phyloP scores from a whole-genome alignment of 805 yeast species.

The Hanseniaspora nectarophila region DNA sequence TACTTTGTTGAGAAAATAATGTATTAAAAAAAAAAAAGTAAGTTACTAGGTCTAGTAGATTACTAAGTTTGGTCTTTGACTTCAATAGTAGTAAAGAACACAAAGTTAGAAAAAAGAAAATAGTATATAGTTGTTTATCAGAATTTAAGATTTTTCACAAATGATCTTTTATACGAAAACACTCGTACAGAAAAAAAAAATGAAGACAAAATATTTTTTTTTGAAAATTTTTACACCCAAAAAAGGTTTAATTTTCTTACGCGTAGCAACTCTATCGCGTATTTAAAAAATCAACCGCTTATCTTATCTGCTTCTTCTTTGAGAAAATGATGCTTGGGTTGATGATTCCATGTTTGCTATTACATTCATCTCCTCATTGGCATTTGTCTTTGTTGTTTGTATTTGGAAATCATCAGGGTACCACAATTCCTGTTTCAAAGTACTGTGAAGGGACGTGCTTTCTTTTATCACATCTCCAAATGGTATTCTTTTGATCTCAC shows the following conservation, averaged over 20 bases:
- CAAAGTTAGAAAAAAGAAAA: too few species aligned
- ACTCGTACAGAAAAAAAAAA: neutral
- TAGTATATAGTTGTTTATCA: too few species aligned
- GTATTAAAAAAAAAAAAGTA: neutral
- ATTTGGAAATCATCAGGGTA: neutral
- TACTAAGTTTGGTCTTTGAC: neutral
- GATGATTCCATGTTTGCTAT: neutral
- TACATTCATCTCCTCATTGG: neutral
- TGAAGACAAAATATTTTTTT: too few species aligned
- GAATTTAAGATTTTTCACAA: too few species aligned
- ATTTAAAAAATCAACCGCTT: neutral
- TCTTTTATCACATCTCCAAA: conserved; percentile 2
- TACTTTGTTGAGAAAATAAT: neutral
- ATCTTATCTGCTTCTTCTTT: neutral
- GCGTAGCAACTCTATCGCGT: too few species aligned
- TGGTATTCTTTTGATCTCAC: conserved; percentile 4
- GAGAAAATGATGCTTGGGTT: neutral
- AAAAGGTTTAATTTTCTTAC: too few species aligned
- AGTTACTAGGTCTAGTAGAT: too few species aligned
- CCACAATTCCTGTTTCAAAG: neutral
- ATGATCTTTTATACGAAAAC: too few species aligned
- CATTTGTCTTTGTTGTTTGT: neutral
- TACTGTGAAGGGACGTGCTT: neutral
- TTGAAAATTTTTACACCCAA: too few species aligned
- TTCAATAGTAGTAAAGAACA: too few species aligned